Percentiles rank a stretch among this genome's conserved stretches.
Conservation (phyloP, 306 rosid genomes). For the Dicorynia guianensis region DNA sequence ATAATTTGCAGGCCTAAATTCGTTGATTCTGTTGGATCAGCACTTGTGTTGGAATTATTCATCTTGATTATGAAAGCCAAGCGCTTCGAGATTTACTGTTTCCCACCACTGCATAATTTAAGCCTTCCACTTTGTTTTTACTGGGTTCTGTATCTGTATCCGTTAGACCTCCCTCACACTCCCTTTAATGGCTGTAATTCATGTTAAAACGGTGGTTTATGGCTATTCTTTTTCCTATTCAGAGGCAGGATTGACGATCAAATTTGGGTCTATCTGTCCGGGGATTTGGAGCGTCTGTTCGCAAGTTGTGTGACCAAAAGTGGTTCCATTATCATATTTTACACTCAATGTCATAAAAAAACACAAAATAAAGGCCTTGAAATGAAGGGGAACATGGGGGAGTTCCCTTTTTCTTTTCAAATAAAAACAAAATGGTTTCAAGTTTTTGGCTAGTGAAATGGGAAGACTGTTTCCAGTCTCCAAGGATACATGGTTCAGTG, state of each 20-base stretch:
- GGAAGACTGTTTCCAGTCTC: neutral
- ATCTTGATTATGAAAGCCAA: neutral
- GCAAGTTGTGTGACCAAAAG: conserved; percentile 6
- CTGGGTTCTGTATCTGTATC: neutral
- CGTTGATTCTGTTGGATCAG: neutral
- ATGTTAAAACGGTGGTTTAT: neutral
- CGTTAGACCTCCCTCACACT: neutral
- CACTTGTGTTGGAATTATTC: neutral
- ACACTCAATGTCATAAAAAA: neutral
- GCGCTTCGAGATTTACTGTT: neutral
- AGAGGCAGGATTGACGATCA: neutral
- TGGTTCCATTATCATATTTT: neutral
- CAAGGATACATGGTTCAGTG: conserved; percentile 17
- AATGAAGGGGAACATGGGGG: neutral
- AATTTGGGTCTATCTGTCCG: too few species aligned
- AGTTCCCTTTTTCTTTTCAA: neutral
- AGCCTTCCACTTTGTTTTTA: too few species aligned
- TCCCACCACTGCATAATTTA: neutral
- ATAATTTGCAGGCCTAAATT: neutral
- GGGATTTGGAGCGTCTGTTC: neutral
- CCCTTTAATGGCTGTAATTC: neutral
- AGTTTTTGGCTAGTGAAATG: neutral
- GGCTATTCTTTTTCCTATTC: neutral
- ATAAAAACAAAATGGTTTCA: neutral
- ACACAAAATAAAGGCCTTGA: conserved; percentile 1